A percentile compares a stretch with the other conserved stretches of the same genome.
These are phyloP conservation scores for Aspergillus carlsbadensis DNA, from an alignment of 495 filamentous ascomycete species.

Conservation along the genomic window DNA sequence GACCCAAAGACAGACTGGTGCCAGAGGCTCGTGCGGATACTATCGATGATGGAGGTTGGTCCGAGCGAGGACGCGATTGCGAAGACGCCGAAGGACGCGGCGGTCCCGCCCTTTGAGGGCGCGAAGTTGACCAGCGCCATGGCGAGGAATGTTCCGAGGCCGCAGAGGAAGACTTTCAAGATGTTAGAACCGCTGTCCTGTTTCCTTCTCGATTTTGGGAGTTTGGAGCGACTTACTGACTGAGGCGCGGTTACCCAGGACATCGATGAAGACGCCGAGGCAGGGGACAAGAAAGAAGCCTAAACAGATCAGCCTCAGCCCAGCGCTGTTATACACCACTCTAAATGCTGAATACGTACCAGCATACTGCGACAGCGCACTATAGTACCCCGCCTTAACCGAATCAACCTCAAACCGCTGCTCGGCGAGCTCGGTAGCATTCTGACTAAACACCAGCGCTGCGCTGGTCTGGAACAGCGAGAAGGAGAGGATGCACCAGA, in stretches of 20 bases:
- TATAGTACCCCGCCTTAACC: conserved; percentile 47
- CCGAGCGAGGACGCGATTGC: conserved; percentile 41
- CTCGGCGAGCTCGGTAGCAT: conserved; percentile 46
- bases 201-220: too few species aligned
- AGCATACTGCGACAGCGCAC: conserved; percentile 40
- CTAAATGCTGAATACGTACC: conserved; percentile 28
- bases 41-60: conserved; percentile 43
- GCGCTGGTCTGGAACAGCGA: conserved; percentile 46
- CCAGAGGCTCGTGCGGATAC: conserved; percentile 44
- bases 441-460: conserved; percentile 39
- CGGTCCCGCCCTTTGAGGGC: conserved; percentile 32
- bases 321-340: background rate
- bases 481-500: conserved; percentile 41
- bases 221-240: conserved; percentile 34
- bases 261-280: conserved; percentile 44
- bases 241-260: conserved; percentile 41
- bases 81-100: conserved; percentile 44
- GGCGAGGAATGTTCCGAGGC: conserved; percentile 37
- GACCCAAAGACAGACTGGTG: conserved; percentile 46
- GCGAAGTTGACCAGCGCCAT: conserved; percentile 43
- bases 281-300: conserved; percentile 44
- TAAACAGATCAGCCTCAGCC: background rate
- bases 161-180: conserved; percentile 32
- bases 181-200: too few species aligned
- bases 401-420: conserved; percentile 39